Conservation (phyloP, 768 basidiomycete genomes). For the Hirschioporus abietinus region DNA sequence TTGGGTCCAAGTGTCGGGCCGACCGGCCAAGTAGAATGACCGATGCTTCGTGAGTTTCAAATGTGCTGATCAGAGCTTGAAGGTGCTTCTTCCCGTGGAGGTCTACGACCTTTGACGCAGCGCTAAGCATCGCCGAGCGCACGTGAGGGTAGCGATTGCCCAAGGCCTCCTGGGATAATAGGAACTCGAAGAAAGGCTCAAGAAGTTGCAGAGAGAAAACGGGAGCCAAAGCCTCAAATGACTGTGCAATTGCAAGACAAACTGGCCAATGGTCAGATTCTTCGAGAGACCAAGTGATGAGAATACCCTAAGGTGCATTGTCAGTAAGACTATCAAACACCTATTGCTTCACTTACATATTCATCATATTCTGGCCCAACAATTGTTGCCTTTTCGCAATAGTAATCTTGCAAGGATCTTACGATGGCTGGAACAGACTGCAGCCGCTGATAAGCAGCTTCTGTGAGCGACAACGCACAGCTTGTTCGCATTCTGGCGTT, state of each 20-base stretch:
- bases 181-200: constrained; percentile 72
- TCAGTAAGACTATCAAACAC: constrained; percentile 6
- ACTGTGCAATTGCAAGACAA: constrained; percentile 64
- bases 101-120: constrained; percentile 80
- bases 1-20: constrained; percentile 77
- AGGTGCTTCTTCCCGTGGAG: constrained; percentile 69
- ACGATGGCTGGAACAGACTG: constrained; percentile 45
- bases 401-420: constrained; percentile 56
- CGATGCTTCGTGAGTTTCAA: constrained; percentile 86
- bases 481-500: constrained; percentile 76
- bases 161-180: constrained; percentile 80
- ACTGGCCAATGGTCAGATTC: constrained; percentile 85
- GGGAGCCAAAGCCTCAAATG: constrained; percentile 65
- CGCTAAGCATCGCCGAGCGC: constrained; percentile 80
- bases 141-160: constrained; percentile 83
- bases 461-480: constrained; percentile 66
- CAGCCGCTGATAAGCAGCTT: constrained; percentile 70
- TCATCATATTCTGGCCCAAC: constrained; percentile 89
- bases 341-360: constrained; percentile 56
- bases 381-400: constrained; percentile 87
- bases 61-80: constrained; percentile 69
- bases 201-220: constrained; percentile 59
- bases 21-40: constrained; percentile 95
- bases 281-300: constrained; percentile 82
- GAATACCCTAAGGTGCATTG: constrained; percentile 67